phyloP scores from a whole-genome alignment of 768 basidiomycete genomes.

The Rickenella mellea region DNA sequence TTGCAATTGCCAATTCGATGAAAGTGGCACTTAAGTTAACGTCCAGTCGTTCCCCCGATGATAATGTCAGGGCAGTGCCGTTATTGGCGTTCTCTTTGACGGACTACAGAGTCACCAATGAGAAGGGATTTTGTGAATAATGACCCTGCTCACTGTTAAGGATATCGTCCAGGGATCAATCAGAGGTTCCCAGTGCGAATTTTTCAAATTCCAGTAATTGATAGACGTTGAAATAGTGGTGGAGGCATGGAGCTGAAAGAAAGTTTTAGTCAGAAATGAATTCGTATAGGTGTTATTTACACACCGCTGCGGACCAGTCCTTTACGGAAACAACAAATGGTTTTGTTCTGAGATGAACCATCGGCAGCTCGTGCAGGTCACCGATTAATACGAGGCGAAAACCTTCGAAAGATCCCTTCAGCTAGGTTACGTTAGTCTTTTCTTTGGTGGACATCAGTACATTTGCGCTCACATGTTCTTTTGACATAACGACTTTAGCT shows the following conservation, averaged over 20 bases:
- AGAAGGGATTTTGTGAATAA: background rate
- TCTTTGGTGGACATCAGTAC: conserved; percentile 3
- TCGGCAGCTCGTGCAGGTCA: conserved; percentile 89
- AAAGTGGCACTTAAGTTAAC: conserved; percentile 88
- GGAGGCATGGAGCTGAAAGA: conserved; percentile 65
- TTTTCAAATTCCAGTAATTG: conserved; percentile 93
- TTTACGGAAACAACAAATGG: conserved; percentile 75
- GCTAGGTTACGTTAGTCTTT: conserved; percentile 29
- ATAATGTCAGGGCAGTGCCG: conserved; percentile 49
- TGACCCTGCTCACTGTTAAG: conserved; percentile 37
- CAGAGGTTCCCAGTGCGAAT: conserved; percentile 97
- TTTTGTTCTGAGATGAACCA: conserved; percentile 82
- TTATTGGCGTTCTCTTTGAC: conserved; percentile 39
- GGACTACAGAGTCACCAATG: conserved; percentile 30
- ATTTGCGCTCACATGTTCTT: conserved; percentile 58
- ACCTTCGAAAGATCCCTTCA: conserved; percentile 81
- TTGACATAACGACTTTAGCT: conserved; percentile 52
- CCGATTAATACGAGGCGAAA: conserved; percentile 92
- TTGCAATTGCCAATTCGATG: conserved; percentile 73
- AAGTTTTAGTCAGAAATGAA: background rate
- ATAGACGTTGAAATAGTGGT: conserved; percentile 75
- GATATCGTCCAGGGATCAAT: conserved; percentile 95
- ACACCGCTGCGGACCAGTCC: conserved; percentile 91
- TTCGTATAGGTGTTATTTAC: conserved; percentile 8
- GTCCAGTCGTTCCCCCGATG: conserved; percentile 78